Evolutionary conservation across 768 basidiomycete genomes (phyloP), one percentile per base, ranked within the genome.

Genomic region (Mycena latifolia): DNA sequence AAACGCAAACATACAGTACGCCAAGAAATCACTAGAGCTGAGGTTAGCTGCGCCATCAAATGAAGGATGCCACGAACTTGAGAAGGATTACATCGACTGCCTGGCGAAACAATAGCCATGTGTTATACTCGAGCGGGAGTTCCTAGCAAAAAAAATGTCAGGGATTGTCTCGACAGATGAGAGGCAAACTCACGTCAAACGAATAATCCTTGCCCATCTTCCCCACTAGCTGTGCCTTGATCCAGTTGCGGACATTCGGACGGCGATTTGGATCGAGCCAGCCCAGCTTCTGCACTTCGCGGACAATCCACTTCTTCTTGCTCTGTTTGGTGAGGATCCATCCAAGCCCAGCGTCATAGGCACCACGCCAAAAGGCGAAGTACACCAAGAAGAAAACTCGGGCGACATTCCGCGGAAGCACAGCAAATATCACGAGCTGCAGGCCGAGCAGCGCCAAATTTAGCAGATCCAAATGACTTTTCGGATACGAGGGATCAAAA

Each of bases 191-290:
- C 72, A 95, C 94, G 73, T 98, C 93, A 75, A 97, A 97, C 6
- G 91, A 91, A 76, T 98, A 99, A 70, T 94, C 94, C 67, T 89
- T 89, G 45, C 95, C 96, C 94, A 98, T 96, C 83, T 98, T 98
- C 22, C 91, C 94, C 20, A 83, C 88, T 2, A 98, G 84, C 73
- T 99, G 95, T 53, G 85, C 85, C 67, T 90, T 85, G 73, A 98
- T 94, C 98, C 98, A 99, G 45, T 82, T 72, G 62, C 92, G 85
- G 63, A 93, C 80, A 9, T 71, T 77, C 0, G 95, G 93, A 27
- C 82, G 78, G 24, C 89, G 84, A 48, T 82, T 73, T 69, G 83
- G 82, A 75, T 99, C 95, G n/a, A 99, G 86, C 96, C 96, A 98
- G 5, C 94, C 97, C 25, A 89, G 79, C 5, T 85, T 81, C 61